Percentiles rank a stretch among this genome's conserved stretches.
Evolutionary conservation across 192 early-diverging fungal species (phyloP).

Genomic region (Podila epigama): DNA sequence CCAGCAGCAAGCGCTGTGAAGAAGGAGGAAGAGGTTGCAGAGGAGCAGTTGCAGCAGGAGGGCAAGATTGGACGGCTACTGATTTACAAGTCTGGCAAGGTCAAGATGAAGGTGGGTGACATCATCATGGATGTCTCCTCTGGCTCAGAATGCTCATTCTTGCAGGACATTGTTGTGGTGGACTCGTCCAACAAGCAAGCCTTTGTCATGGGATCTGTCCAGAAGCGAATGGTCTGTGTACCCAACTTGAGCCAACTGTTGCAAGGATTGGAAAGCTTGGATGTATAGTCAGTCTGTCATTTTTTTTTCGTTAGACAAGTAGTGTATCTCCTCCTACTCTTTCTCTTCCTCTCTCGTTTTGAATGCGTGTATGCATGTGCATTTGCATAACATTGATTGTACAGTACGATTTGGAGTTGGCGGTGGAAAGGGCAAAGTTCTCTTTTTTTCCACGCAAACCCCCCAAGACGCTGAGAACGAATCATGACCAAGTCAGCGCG

Average conservation of each 20-base stretch:
- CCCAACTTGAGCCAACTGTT: constrained; percentile 64
- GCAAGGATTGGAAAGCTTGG: constrained; percentile 22
- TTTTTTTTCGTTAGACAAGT: no score
- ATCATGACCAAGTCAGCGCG: no score
- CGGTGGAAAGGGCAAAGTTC: no score
- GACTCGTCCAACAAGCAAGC: constrained; percentile 57
- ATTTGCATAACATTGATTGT: no score
- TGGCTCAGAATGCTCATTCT: constrained; percentile 61
- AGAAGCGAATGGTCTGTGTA: constrained; percentile 64
- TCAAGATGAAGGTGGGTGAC: constrained; percentile 69
- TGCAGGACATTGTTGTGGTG: constrained; percentile 68
- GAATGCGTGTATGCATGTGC: no score
- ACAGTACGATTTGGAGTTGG: no score
- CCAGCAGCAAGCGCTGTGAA: constrained; percentile 7
- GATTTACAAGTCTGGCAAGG: constrained; percentile 70
- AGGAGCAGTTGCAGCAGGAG: constrained; percentile 45
- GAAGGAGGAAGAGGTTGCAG: constrained; percentile 14
- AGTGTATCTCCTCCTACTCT: not conserved
- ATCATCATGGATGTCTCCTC: constrained; percentile 65
- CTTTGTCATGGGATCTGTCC: constrained; percentile 65
- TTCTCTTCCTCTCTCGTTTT: not conserved
- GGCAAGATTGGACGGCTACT: constrained; percentile 68
- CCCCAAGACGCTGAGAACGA: no score
- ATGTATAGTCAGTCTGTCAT: no score
- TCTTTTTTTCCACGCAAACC: no score